Percentiles rank a stretch among this genome's conserved stretches.
Evolutionary conservation across 805 yeast genomes (phyloP).

Genomic region (Phaffomyces antillensis): DNA sequence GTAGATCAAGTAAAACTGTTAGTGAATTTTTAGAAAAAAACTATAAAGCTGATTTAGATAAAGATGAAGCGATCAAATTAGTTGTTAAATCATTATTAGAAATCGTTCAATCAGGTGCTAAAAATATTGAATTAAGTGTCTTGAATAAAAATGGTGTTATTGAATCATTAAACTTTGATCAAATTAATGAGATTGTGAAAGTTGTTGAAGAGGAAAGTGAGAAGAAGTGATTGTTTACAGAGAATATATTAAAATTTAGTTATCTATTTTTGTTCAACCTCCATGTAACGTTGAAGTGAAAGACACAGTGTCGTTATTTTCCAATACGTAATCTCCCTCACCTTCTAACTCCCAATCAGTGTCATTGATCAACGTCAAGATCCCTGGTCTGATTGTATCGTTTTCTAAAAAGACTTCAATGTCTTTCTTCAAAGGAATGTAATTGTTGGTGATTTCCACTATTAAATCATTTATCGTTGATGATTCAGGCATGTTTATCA

Average conservation of each 20-base stretch:
- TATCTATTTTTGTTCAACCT: constrained; percentile 42
- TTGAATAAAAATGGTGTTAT: constrained; percentile 64
- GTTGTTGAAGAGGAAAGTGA: constrained; percentile 56
- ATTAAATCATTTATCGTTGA: constrained; percentile 43
- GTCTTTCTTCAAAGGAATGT: constrained; percentile 57
- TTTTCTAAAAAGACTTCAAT: constrained; percentile 74
- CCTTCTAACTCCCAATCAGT: constrained; percentile 97
- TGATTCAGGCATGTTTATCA: constrained; percentile 37
- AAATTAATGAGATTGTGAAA: constrained; percentile 66
- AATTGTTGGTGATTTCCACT: constrained; percentile 41
- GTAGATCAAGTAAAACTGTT: constrained; percentile 90
- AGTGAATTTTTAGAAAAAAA: constrained; percentile 92
- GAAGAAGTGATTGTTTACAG: background rate
- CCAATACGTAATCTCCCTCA: constrained; percentile 71
- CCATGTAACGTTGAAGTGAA: constrained; percentile 95
- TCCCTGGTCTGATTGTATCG: constrained; percentile 83
- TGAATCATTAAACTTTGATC: constrained; percentile 54
- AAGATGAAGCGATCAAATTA: constrained; percentile 67
- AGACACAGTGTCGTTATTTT: constrained; percentile 68
- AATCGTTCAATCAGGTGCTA: constrained; percentile 97
- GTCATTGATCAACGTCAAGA: constrained; percentile 84
- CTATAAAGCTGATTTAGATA: constrained; percentile 53
- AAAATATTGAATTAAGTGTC: constrained; percentile 88
- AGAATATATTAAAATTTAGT: background rate
- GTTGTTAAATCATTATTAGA: constrained; percentile 84